Base-by-base conservation (phyloP, 1,139 yeast species). In the Lodderomyces elongisporus region DNA sequence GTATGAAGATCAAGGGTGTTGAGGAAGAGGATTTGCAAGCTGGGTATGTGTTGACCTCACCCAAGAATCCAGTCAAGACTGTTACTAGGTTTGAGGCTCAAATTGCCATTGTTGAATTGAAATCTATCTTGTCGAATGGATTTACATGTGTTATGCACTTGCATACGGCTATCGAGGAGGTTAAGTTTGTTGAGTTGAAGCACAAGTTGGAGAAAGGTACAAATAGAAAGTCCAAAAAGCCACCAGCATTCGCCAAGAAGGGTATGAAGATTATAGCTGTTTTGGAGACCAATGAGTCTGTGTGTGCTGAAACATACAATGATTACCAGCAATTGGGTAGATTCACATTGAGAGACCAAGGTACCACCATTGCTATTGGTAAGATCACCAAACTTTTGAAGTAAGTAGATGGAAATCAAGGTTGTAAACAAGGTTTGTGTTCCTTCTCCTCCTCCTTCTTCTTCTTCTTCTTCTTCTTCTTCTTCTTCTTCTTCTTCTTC, bases 141-240 rank as follows among this genome's bases (percentile, higher is more conserved):
- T 91, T 81, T 68, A 79, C 96, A 9, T 91, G 98, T 75, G 96
- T 91, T 40, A 89, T 91, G 96, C 98, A 91, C 56, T 82, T 91
- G 52, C 98, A 93, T 69, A 87, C 98, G 32, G 97, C 98, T 36
- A 87, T 91, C 52, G 97, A 91, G 64, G 98, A 91, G 64, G 96
- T 91, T 36, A 74, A 74, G 28, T 77, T 91, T 56, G 72, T 81
- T 34, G 80, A 81, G 54, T 75, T 91, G 59, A 72, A 89, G 57
- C 97, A 91, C 67, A 88, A 89, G 64, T 73, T 91, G 53, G 96
- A 91, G 61, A 89, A 84, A 70, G 96, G 96, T 43, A 89, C 98
- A 37, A 89, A 89, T 73, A 83, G 96, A 69, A 85, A 81, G 63
- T 85, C 95, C 42, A 91, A 88, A 75, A 88, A 85, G 60, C 85